phyloP scores from a whole-genome alignment of 2,329 filamentous ascomycete genomes.

The Aspergillus fructus region DNA sequence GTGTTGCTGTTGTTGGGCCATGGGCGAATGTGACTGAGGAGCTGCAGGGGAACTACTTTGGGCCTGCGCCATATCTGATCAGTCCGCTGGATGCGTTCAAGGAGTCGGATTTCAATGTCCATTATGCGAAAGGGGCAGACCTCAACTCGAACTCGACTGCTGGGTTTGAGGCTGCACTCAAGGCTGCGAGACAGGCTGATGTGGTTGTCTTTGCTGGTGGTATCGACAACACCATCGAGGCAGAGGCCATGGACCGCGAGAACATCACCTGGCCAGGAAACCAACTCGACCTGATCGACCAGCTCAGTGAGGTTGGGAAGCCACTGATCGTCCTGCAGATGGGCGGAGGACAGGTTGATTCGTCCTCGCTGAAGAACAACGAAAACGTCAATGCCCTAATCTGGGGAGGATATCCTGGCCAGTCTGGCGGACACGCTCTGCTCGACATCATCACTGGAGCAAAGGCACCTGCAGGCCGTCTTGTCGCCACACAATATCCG shows the following conservation, averaged over 20 bases:
- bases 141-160: constrained; percentile 29
- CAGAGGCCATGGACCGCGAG: constrained; percentile 42
- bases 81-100: constrained; percentile 55
- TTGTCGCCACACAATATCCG: constrained; percentile 41
- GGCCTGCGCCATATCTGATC: constrained; percentile 56
- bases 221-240: constrained; percentile 44
- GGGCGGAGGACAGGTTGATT: constrained; percentile 47
- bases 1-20: constrained; percentile 57
- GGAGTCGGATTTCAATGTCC: constrained; percentile 46
- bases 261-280: constrained; percentile 45
- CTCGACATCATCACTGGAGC: constrained; percentile 45
- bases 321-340: constrained; percentile 44
- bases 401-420: constrained; percentile 48
- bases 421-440: constrained; percentile 43
- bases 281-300: constrained; percentile 40
- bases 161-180: constrained; percentile 34
- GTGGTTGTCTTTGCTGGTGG: constrained; percentile 43
- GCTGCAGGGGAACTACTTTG: constrained; percentile 61
- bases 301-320: constrained; percentile 38
- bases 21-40: constrained; percentile 59
- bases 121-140: constrained; percentile 44
- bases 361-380: constrained; percentile 38
- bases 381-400: constrained; percentile 42
- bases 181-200: constrained; percentile 36
- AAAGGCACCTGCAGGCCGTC: constrained; percentile 42